Base-by-base conservation (phyloP, 176 grass and related monocot species). In the Poa pratensis region DNA sequence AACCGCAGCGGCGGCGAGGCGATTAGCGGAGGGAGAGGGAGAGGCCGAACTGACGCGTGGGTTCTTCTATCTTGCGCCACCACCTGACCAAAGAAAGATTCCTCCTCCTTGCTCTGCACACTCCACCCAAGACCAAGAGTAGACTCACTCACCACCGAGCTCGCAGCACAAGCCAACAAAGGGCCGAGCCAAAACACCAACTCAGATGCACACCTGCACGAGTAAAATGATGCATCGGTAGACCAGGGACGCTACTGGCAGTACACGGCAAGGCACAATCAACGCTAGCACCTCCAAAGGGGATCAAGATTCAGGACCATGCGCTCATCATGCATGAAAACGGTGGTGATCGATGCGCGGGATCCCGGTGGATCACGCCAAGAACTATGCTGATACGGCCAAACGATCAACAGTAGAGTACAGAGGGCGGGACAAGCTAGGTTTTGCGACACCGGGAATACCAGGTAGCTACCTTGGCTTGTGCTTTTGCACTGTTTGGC, bases 21-120 rank as follows among this genome's bases (percentile, higher is more conserved):
- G 76, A 80, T 73, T 65, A 42, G 83, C 58, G 34, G 19, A 5
- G 2, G 6, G 35, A 5, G 17, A 55, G 53, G 6, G 35, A 24
- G 77, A 17, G 1, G 42, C 72, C 19, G 7, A 40, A 69, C 68
- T 87, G 85, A 90, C 85, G 89, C 85, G 85, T 90, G 80, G 84
- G 88, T 16, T 45, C 48, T 4, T 0, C 19, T 32, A 26, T 53
- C 24, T 58, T 30, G 23, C 17, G 2, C 32, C 34, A 59, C 22
- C 58, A 18, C 42, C 22, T 79, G 73, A 74, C 37, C 67, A 3
- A 49, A 49, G 13, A 65, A 42, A 78, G 54, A 64, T 45, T 66
- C 69, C 32, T 16, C 69, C 18, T 10, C 16, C 70, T 67, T 37
- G 55, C 45, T 11, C 45, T 0, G 10, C 35, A 37, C 57, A 69